These are phyloP conservation scores for Solanum okadae DNA, from an alignment of 257 asterid genomes.

Conservation along the genomic window DNA sequence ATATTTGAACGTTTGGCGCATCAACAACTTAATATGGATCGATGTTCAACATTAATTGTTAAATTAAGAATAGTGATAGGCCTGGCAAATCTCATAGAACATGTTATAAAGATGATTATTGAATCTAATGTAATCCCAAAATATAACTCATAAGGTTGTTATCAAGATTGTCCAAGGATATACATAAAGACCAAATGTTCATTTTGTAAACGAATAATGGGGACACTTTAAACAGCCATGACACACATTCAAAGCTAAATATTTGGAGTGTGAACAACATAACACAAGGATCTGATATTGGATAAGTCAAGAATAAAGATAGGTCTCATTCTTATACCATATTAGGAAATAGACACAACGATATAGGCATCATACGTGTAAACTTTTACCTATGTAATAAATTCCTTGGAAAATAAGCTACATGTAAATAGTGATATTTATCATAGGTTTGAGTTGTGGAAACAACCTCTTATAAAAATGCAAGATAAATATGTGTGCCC, in stretches of 20 bases:
- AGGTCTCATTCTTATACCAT: background rate
- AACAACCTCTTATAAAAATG: background rate
- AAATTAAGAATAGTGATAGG: background rate
- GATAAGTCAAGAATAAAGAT: background rate
- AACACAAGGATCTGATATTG: background rate
- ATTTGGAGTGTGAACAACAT: background rate
- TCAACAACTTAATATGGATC: background rate
- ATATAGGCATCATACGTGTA: background rate
- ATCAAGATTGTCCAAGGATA: background rate
- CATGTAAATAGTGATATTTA: background rate
- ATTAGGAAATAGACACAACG: background rate
- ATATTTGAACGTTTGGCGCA: background rate
- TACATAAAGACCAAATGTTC: background rate
- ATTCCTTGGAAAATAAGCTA: background rate
- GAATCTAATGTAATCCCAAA: background rate
- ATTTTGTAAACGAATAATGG: background rate
- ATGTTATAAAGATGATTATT: background rate
- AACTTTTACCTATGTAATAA: background rate
- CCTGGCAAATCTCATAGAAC: background rate
- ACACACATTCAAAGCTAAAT: background rate
- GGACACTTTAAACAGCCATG: background rate
- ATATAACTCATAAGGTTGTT: background rate
- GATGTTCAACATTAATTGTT: background rate
- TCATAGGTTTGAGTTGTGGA: background rate
- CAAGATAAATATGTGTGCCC: background rate